Conservation (phyloP, 2,329 filamentous ascomycete genomes). For the Alternaria novae-zelandiae region DNA sequence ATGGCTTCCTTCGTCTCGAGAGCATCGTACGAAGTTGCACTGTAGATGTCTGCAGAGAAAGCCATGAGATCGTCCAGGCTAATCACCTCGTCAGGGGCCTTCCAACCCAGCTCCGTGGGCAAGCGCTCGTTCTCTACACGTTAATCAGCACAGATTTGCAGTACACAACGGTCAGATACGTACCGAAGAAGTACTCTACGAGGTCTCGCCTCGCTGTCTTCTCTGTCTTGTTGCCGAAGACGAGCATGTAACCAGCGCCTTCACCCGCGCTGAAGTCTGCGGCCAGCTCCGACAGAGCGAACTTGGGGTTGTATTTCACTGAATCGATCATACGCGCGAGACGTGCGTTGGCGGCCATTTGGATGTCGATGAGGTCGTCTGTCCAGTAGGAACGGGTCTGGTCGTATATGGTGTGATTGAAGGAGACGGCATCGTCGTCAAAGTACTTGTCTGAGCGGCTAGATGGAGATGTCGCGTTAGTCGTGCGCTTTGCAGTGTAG, state of each 20-base stretch:
- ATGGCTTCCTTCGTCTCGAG: background rate
- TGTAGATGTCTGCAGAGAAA: background rate
- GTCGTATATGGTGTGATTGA: slow-evolving; percentile 60
- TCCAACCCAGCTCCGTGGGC: slow-evolving; percentile 1
- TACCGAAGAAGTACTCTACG: slow-evolving; percentile 1
- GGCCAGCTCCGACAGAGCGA: background rate
- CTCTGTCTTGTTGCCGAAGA: background rate
- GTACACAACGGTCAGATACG: background rate
- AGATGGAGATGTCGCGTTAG: background rate
- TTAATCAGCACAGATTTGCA: background rate
- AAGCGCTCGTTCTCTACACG: slow-evolving; percentile 1
- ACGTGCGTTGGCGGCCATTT: slow-evolving; percentile 10
- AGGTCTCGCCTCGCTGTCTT: background rate
- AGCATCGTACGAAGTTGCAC: background rate
- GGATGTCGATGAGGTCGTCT: background rate
- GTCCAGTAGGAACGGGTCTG: slow-evolving; percentile 46
- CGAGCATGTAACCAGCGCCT: slow-evolving; percentile 1
- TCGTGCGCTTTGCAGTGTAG: background rate
- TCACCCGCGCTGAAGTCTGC: background rate
- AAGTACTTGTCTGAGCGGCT: slow-evolving; percentile 1
- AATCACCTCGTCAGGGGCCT: background rate
- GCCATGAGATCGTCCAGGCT: background rate
- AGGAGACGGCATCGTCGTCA: background rate
- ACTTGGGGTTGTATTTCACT: background rate
- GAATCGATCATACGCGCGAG: slow-evolving; percentile 8